Percentiles rank a stretch among this genome's conserved stretches.
Conservation (phyloP, 2,329 filamentous ascomycete genomes). For the Aureobasidium melanogenum region DNA sequence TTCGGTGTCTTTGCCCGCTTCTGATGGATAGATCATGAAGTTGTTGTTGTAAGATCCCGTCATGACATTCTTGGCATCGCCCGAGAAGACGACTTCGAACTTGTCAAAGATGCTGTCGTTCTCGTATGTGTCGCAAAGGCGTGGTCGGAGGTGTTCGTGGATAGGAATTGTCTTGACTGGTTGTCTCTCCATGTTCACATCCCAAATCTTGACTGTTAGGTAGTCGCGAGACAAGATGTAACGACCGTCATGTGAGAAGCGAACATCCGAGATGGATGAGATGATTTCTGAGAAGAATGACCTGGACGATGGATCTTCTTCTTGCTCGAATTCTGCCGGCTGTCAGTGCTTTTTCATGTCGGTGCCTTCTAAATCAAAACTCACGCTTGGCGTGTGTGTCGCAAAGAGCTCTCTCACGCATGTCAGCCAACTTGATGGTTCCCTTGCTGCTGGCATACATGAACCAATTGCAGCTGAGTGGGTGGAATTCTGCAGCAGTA, state of each 20-base stretch:
- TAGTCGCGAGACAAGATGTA: slow-evolving; percentile 98
- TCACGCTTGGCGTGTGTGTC: slow-evolving; percentile 92
- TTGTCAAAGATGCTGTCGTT: slow-evolving; percentile 99
- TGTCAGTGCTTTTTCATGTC: slow-evolving; percentile 12
- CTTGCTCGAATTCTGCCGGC: slow-evolving; percentile 84
- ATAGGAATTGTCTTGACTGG: slow-evolving; percentile 98
- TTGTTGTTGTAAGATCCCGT: slow-evolving; percentile 99
- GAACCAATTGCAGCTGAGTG: slow-evolving; percentile 97
- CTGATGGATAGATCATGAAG: slow-evolving; percentile 99
- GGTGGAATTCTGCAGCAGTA: slow-evolving; percentile 95
- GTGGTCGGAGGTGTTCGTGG: slow-evolving; percentile 88
- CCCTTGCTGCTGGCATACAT: slow-evolving; percentile 99
- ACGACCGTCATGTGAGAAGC: slow-evolving; percentile 90
- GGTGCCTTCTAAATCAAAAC: slow-evolving; percentile 25
- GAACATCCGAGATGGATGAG: slow-evolving; percentile 96
- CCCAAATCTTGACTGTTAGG: slow-evolving; percentile 98
- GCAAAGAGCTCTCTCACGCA: slow-evolving; percentile 93
- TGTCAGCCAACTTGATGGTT: slow-evolving; percentile 96
- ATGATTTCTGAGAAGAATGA: slow-evolving; percentile 99
- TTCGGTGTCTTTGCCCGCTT: slow-evolving; percentile 91
- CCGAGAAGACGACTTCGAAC: slow-evolving; percentile 98
- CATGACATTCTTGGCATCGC: slow-evolving; percentile 98
- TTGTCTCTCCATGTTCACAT: slow-evolving; percentile 97
- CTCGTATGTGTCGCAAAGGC: slow-evolving; percentile 96
- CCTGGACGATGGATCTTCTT: slow-evolving; percentile 91